Conservation (phyloP, 192 early-diverging fungal species). For the Entomortierella parvispora region DNA sequence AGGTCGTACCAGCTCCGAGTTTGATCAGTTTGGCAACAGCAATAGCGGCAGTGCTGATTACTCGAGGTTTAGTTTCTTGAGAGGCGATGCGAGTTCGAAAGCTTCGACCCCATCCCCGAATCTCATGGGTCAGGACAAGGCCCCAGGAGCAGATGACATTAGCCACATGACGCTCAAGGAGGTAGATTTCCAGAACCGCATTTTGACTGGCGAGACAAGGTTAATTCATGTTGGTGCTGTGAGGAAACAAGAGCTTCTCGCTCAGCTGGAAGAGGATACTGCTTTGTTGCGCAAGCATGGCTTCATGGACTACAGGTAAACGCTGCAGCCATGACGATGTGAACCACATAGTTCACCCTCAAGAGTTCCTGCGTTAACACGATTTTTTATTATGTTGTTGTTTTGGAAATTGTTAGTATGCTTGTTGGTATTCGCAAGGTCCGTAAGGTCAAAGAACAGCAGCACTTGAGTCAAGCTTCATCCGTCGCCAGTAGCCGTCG, state of each 20-base stretch:
- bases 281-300: constrained; percentile 38
- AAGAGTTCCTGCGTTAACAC: neutral
- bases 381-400: neutral
- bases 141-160: neutral
- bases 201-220: constrained; percentile 31
- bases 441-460: constrained; percentile 14
- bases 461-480: constrained; percentile 1
- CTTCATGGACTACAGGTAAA: constrained; percentile 52
- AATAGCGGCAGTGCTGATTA: neutral
- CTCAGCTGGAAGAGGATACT: constrained; percentile 41
- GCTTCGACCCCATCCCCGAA: neutral
- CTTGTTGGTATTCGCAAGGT: constrained; percentile 37
- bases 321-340: too few species aligned
- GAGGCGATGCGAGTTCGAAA: neutral
- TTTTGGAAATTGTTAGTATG: constrained; percentile 8
- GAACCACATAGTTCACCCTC: neutral
- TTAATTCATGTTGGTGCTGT: constrained; percentile 26
- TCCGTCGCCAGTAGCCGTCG: constrained; percentile 2
- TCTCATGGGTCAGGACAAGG: neutral
- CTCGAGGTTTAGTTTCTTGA: neutral
- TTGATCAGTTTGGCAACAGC: neutral
- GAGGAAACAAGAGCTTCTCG: constrained; percentile 19
- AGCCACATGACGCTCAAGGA: constrained; percentile 47
- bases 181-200: constrained; percentile 42
- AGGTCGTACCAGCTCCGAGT: neutral